These are phyloP conservation scores for Candida coleopterorum DNA, from an alignment of 805 yeast genomes.

Conservation along the genomic window DNA sequence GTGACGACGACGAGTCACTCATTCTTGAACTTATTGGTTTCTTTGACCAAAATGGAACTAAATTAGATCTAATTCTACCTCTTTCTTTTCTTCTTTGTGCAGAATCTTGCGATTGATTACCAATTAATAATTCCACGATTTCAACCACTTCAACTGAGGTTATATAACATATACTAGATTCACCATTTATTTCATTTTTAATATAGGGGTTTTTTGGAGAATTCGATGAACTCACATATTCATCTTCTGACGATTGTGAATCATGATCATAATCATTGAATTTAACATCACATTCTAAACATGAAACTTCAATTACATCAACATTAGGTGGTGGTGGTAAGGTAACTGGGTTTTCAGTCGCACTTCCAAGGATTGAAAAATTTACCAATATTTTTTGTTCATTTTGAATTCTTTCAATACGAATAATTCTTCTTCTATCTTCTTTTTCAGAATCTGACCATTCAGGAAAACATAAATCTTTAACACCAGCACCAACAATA, in stretches of 20 bases:
- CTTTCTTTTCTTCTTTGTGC: slow-evolving; percentile 55
- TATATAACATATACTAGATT: slow-evolving; percentile 41
- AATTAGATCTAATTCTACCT: slow-evolving; percentile 61
- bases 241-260: slow-evolving; percentile 22
- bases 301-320: slow-evolving; percentile 56
- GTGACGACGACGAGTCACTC: slow-evolving; percentile 20
- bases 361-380: slow-evolving; percentile 50
- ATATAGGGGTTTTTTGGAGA: slow-evolving; percentile 10
- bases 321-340: slow-evolving; percentile 38
- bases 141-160: slow-evolving; percentile 66
- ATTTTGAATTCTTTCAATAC: slow-evolving; percentile 52
- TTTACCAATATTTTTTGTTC: slow-evolving; percentile 43
- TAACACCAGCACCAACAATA: slow-evolving; percentile 41
- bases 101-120: slow-evolving; percentile 42
- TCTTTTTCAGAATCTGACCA: slow-evolving; percentile 44
- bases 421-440: slow-evolving; percentile 53
- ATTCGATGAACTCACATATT: slow-evolving; percentile 8
- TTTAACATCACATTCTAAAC: slow-evolving; percentile 41
- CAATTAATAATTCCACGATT: slow-evolving; percentile 58
- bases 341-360: slow-evolving; percentile 41
- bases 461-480: slow-evolving; percentile 45
- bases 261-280: slow-evolving; percentile 29
- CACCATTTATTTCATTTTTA: slow-evolving; percentile 19
- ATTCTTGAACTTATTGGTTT: slow-evolving; percentile 48
- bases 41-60: slow-evolving; percentile 65